Evolutionary conservation across 2,329 filamentous ascomycete genomes (phyloP).

Genomic region (Aspergillus luchuensis): DNA sequence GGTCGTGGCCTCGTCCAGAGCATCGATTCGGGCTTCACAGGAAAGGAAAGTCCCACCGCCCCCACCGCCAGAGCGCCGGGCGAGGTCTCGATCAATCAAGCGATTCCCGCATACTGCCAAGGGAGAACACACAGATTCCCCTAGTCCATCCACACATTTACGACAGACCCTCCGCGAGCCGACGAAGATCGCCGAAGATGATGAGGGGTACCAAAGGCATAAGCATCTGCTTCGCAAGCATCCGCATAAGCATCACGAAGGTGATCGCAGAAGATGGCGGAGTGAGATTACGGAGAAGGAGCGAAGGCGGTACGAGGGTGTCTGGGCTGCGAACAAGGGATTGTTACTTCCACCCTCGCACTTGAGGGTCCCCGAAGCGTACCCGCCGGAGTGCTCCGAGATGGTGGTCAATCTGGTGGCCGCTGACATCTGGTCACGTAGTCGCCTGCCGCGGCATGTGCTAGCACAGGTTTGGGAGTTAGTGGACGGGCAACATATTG

Average conservation of each 20-base stretch:
- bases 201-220: slow-evolving; percentile 28
- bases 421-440: slow-evolving; percentile 53
- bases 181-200: slow-evolving; percentile 40
- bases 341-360: slow-evolving; percentile 33
- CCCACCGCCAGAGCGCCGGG: slow-evolving; percentile 42
- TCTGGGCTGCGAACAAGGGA: slow-evolving; percentile 54
- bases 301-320: slow-evolving; percentile 52
- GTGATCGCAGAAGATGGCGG: slow-evolving; percentile 50
- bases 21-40: slow-evolving; percentile 45
- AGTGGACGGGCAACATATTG: slow-evolving; percentile 42
- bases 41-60: slow-evolving; percentile 41
- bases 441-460: slow-evolving; percentile 41
- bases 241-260: slow-evolving; percentile 52
- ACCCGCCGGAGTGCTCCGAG: slow-evolving; percentile 33
- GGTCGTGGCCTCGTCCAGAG: slow-evolving; percentile 51
- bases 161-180: slow-evolving; percentile 47
- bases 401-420: slow-evolving; percentile 51
- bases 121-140: slow-evolving; percentile 31
- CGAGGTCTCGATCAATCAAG: slow-evolving; percentile 40
- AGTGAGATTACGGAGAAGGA: slow-evolving; percentile 48
- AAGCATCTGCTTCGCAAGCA: slow-evolving; percentile 46
- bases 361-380: slow-evolving; percentile 17
- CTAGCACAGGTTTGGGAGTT: slow-evolving; percentile 52
- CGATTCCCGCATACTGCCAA: slow-evolving; percentile 35
- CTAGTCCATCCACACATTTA: slow-evolving; percentile 43